phyloP scores from a whole-genome alignment of 306 rosid genomes.

The Vigna hirtella region DNA sequence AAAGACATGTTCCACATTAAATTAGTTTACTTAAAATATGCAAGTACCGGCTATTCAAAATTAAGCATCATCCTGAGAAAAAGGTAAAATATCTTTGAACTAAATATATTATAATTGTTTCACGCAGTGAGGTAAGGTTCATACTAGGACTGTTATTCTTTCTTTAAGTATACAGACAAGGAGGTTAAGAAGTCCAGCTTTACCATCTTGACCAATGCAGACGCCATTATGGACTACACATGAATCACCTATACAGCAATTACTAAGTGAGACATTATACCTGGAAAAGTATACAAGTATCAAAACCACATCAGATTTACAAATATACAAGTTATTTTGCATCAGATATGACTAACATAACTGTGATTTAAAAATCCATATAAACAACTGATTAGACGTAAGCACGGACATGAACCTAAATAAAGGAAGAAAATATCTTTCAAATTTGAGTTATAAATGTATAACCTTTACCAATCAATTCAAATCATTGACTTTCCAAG shows the following conservation, averaged over 20 bases:
- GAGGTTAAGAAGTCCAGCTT: conserved; percentile 37
- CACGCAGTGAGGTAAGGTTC: conserved; percentile 17
- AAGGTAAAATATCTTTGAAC: conserved; percentile 6
- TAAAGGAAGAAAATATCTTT: conserved; percentile 10
- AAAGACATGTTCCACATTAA: conserved; percentile 16
- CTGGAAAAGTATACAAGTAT: conserved; percentile 51
- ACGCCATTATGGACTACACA: conserved; percentile 89
- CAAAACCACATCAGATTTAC: conserved; percentile 20
- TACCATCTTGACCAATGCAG: conserved; percentile 98
- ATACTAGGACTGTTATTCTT: conserved; percentile 4
- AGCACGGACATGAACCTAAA: conserved; percentile 19
- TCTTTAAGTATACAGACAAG: conserved; percentile 30
- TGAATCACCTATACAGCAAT: conserved; percentile 80
- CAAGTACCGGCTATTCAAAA: conserved; percentile 10
- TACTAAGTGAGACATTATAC: conserved; percentile 77
- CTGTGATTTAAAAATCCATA: conserved; percentile 12
- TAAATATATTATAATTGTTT: conserved; percentile 17
- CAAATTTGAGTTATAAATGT: not conserved
- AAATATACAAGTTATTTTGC: conserved; percentile 27
- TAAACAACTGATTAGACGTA: not conserved
- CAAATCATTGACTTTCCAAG: conserved; percentile 15
- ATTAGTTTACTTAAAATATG: conserved; percentile 25
- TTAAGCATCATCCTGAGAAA: not conserved
- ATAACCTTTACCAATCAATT: not conserved
- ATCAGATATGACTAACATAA: conserved; percentile 12